Conservation (phyloP, 1,139 yeast genomes). For the Geotrichum reessii region DNA sequence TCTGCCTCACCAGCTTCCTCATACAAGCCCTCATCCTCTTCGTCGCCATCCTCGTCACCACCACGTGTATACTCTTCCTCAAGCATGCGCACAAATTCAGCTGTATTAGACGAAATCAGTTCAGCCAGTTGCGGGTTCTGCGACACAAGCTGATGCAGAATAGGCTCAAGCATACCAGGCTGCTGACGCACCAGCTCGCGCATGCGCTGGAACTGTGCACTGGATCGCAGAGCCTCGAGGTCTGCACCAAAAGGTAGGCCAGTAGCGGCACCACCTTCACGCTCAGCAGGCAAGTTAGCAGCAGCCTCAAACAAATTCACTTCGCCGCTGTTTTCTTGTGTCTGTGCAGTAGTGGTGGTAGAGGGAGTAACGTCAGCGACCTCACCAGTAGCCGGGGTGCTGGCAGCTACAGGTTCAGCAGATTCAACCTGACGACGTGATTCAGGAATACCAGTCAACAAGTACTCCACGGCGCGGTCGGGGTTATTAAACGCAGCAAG, state of each 20-base stretch:
- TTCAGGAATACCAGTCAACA: constrained; percentile 86
- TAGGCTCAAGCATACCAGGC: constrained; percentile 83
- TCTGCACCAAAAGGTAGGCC: constrained; percentile 25
- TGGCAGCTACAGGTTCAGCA: constrained; percentile 29
- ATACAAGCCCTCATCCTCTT: constrained; percentile 38
- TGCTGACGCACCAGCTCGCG: constrained; percentile 76
- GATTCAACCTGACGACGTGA: constrained; percentile 35
- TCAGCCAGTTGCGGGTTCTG: constrained; percentile 82
- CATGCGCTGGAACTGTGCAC: constrained; percentile 52
- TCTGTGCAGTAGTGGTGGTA: constrained; percentile 31
- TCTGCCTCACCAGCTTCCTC: constrained; percentile 39
- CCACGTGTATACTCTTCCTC: constrained; percentile 37
- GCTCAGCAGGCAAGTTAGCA: constrained; percentile 51
- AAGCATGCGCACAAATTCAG: constrained; percentile 69
- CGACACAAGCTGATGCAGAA: constrained; percentile 77
- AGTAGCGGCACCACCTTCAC: constrained; percentile 30
- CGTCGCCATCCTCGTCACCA: constrained; percentile 31
- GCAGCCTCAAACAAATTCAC: constrained; percentile 67
- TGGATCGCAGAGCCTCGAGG: constrained; percentile 35
- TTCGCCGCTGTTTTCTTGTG: constrained; percentile 40
- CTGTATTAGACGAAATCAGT: constrained; percentile 74
- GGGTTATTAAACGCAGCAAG: constrained; percentile 97
- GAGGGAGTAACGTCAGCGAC: constrained; percentile 32
- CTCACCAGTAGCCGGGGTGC: constrained; percentile 25
- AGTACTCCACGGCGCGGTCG: constrained; percentile 94